Evolutionary conservation across 2,329 filamentous ascomycete genomes (phyloP).

Genomic region (Penicillium sp.): DNA sequence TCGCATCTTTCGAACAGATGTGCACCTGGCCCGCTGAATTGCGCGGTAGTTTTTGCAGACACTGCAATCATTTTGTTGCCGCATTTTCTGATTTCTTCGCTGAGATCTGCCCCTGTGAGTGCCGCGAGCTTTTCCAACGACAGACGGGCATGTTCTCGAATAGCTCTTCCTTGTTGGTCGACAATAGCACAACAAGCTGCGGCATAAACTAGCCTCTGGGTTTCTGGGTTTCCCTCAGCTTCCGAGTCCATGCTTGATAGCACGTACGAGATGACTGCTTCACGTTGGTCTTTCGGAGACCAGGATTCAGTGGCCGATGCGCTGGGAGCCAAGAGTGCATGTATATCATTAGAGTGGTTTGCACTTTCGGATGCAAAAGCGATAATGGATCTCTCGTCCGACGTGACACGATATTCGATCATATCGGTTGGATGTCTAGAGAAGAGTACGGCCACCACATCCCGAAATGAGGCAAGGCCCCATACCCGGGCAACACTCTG

Average conservation of each 20-base stretch:
- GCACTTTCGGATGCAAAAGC: conserved; percentile 26
- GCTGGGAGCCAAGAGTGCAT: conserved; percentile 8
- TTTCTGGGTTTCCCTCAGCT: conserved; percentile 16
- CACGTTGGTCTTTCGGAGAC: conserved; percentile 14
- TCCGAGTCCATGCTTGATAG: conserved; percentile 17
- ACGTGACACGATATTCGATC: conserved; percentile 50
- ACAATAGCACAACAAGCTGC: conserved; percentile 33
- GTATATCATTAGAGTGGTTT: conserved; percentile 9
- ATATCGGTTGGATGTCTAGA: conserved; percentile 53
- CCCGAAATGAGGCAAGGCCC: conserved; percentile 48
- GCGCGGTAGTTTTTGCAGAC: conserved; percentile 19
- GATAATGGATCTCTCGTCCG: conserved; percentile 41
- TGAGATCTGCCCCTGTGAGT: conserved; percentile 26
- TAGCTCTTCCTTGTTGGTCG: conserved; percentile 16
- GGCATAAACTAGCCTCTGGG: conserved; percentile 31
- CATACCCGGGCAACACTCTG: conserved; percentile 47
- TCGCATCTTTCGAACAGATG: conserved; percentile 46
- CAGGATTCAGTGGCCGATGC: conserved; percentile 13
- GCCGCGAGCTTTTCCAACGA: conserved; percentile 24
- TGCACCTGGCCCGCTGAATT: conserved; percentile 18
- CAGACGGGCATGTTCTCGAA: conserved; percentile 21
- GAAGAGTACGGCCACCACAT: conserved; percentile 45
- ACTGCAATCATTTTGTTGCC: conserved; percentile 11
- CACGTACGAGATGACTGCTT: conserved; percentile 25
- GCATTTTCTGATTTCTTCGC: conserved; percentile 29